Conservation (phyloP, 2,329 filamentous ascomycete genomes). For the Claviceps fusiformis region DNA sequence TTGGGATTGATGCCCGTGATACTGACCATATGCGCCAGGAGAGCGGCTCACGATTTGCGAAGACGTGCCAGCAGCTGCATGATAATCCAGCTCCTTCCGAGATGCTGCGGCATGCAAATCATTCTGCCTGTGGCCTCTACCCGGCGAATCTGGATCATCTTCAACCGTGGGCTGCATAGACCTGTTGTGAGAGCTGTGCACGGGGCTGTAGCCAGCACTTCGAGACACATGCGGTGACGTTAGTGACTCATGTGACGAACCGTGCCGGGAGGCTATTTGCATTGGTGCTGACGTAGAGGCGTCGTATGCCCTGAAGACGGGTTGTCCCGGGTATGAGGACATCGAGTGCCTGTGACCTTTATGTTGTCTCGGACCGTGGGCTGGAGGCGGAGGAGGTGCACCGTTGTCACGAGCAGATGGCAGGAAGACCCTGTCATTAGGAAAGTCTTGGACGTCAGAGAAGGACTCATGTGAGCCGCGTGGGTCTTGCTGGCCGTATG, state of each 20-base stretch:
- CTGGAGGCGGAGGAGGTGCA: constrained; percentile 42
- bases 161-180: constrained; percentile 51
- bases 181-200: constrained; percentile 32
- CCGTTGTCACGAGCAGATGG: constrained; percentile 26
- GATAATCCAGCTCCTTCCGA: constrained; percentile 26
- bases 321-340: constrained; percentile 38
- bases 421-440: constrained; percentile 21
- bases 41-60: constrained; percentile 29
- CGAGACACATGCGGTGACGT: constrained; percentile 36
- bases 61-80: constrained; percentile 27
- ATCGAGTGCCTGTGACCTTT: constrained; percentile 42
- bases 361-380: constrained; percentile 34
- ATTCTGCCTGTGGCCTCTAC: constrained; percentile 15
- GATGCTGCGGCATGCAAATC: constrained; percentile 11
- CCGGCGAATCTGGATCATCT: constrained; percentile 44
- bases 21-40: constrained; percentile 16
- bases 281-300: constrained; percentile 28
- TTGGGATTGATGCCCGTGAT: constrained; percentile 11
- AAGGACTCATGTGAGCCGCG: constrained; percentile 21
- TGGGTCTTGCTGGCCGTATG: constrained; percentile 25
- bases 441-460: constrained; percentile 19
- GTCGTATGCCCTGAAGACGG: constrained; percentile 38
- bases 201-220: constrained; percentile 31
- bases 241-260: constrained; percentile 20
- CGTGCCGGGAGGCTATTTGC: constrained; percentile 14